Base-by-base conservation (phyloP, 2,329 filamentous ascomycete genomes). In the Thyridium curvatum region DNA sequence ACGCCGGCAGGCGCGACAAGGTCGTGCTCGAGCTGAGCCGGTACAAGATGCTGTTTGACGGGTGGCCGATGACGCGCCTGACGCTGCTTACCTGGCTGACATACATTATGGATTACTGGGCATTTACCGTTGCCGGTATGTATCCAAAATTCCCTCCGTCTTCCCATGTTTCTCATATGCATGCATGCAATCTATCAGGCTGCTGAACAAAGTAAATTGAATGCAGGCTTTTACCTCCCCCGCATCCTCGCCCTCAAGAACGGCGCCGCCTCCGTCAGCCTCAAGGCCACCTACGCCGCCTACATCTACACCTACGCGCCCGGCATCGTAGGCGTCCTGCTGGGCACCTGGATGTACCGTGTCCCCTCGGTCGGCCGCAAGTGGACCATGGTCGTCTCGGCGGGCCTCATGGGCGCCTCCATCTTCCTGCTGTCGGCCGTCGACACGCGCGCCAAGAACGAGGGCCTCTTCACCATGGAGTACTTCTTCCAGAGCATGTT, bases 301-400 rank as follows among this genome's bases (percentile, higher is more conserved):
- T 76, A 75, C 51, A 64, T 77, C 28, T 71, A 70, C 48, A 75
- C 73, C 3, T 75, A 75, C 52, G 58, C 66, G 0, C 71, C 71
- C 0, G 71, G 72, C 3, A 66, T 72, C 8, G 41, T 73, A 0
- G 72, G 69, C 16, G 72, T 75, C 1, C 52, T 74, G 0, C 50
- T 74, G 3, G 72, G 69, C 2, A 60, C 66, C 0, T 46, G 58
- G 1, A 62, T 69, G 56, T 74, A 73, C 57, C 61, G 1, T 55
- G 62, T 26, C 21, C 21, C 21, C 21, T 26, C 21, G 1, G 49
- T 68, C 7, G 65, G 65, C 1, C 56, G 64, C 7, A 68, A 69
- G 49, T 64, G 56, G 52, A 65, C 65, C 9, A 66, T 69, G 59
- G 56, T 65, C 10, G 43, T 68, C 28, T 66, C 64, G 0, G 58